phyloP scores from a whole-genome alignment of 805 yeast genomes.

The Brettanomyces naardenensis region DNA sequence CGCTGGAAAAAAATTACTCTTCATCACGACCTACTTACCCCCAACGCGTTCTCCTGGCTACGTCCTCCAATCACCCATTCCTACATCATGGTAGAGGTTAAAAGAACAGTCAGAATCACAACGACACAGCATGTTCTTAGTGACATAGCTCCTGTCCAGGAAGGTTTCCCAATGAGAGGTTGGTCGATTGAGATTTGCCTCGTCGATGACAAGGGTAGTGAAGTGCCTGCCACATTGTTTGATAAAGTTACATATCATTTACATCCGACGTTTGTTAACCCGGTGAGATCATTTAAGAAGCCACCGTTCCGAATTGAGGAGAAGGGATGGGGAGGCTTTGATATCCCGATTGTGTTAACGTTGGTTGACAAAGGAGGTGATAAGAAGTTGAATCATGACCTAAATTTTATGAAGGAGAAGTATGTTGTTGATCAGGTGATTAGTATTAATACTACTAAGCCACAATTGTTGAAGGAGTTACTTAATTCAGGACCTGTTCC shows the following conservation, averaged over 20 bases:
- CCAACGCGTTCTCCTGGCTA: no score
- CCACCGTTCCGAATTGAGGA: constrained; percentile 85
- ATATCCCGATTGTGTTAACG: constrained; percentile 70
- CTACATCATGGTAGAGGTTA: constrained; percentile 44
- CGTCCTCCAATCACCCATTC: no score
- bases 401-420: constrained; percentile 72
- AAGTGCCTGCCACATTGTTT: constrained; percentile 77
- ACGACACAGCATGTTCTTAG: constrained; percentile 78
- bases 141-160: constrained; percentile 79
- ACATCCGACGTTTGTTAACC: constrained; percentile 93
- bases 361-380: constrained; percentile 85
- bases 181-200: constrained; percentile 79
- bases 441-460: constrained; percentile 68
- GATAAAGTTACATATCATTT: constrained; percentile 90
- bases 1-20: no score
- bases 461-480: constrained; percentile 60
- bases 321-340: constrained; percentile 98
- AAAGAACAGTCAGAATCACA: constrained; percentile 81
- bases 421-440: constrained; percentile 75
- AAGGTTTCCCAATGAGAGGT: constrained; percentile 87
- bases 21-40: no score
- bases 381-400: constrained; percentile 77
- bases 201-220: constrained; percentile 74
- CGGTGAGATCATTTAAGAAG: constrained; percentile 70
- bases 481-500: constrained; percentile 82